Base-by-base conservation (phyloP, 352 stramenopile genomes). In the Globisporangium camurandrum region DNA sequence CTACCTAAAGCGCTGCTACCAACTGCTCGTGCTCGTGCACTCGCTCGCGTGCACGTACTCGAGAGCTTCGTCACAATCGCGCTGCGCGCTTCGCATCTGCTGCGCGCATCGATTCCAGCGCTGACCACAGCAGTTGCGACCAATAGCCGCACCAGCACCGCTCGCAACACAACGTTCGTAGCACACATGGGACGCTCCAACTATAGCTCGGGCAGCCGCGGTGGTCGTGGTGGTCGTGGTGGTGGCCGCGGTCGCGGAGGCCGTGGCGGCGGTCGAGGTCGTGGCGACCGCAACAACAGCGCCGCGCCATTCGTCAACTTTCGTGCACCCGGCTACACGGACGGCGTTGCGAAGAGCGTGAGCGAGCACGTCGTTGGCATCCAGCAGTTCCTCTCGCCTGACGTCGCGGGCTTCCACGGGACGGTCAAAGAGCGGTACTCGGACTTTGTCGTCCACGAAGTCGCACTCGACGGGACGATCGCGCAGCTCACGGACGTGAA, bases 361-460 rank as follows among this genome's bases (percentile, higher is more conserved):
- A 75, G 88, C 50, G 84, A 95, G 64, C 49, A 49, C 2, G 62
- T 73, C 0, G 84, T 95, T 14, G 84, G 84, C 28, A 95, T 95
- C 66, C 54, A 64, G 41, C 49, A 64, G 43, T 95, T 85, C 61
- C 46, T 89, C 23, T 58, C 54, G 55, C 69, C 78, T 10, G 63
- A 84, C 23, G 67, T 87, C 20, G 43, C 49, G 1, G 83, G 87
- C 19, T 96, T 96, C 61, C 72, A 84, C 50, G 86, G 86, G 7
- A 68, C 86, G 19, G 81, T 89, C 51, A 97, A 97, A 57, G 73
- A 95, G 62, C 81, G 88, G 2, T 97, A 86, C 66, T 95, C 86
- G 52, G 88, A 97, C 61, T 97, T 97, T 67, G 62, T 96, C 30
- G 88, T 97, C 52, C 83, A 75, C 20, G 88, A 97, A 49, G 77